Conservation (phyloP, 139 green algal species). For the Chlorella sorokiniana region DNA sequence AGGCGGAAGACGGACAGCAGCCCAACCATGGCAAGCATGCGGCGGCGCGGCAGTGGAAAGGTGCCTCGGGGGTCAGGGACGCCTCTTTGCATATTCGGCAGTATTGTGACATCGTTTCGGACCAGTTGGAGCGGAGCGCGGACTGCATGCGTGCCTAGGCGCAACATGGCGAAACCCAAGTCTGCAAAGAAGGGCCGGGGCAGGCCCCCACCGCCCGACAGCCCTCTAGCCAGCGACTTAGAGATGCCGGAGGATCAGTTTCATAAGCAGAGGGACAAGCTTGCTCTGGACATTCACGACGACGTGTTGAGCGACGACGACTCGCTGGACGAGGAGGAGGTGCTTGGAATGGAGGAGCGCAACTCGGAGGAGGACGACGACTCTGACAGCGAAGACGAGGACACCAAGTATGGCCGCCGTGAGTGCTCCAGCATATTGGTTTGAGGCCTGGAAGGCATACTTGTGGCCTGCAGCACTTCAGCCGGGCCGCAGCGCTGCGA, state of each 20-base stretch:
- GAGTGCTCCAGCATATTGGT: not conserved
- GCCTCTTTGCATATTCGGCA: no score
- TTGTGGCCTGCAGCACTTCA: not conserved
- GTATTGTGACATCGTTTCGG: no score
- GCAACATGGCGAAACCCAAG: not conserved
- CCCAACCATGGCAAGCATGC: no score
- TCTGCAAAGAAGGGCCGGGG: not conserved
- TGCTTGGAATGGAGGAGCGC: constrained; percentile 25
- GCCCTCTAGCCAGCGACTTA: constrained; percentile 9
- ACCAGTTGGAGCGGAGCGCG: no score
- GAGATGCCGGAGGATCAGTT: constrained; percentile 44
- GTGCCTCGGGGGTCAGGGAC: no score
- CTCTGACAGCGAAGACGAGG: constrained; percentile 41
- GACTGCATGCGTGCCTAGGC: not conserved
- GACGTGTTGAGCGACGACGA: constrained; percentile 44
- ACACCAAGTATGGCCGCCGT: constrained; percentile 24
- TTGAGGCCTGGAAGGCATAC: not conserved
- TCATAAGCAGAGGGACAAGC: constrained; percentile 49
- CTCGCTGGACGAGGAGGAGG: constrained; percentile 49
- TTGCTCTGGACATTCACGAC: constrained; percentile 51
- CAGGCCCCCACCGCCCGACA: not conserved
- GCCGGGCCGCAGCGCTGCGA: not conserved
- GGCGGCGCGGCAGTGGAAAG: no score
- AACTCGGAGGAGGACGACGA: constrained; percentile 37
- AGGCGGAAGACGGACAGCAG: no score